phyloP scores from a whole-genome alignment of 2,329 filamentous ascomycete genomes.

The Zymoseptoria crescenta region DNA sequence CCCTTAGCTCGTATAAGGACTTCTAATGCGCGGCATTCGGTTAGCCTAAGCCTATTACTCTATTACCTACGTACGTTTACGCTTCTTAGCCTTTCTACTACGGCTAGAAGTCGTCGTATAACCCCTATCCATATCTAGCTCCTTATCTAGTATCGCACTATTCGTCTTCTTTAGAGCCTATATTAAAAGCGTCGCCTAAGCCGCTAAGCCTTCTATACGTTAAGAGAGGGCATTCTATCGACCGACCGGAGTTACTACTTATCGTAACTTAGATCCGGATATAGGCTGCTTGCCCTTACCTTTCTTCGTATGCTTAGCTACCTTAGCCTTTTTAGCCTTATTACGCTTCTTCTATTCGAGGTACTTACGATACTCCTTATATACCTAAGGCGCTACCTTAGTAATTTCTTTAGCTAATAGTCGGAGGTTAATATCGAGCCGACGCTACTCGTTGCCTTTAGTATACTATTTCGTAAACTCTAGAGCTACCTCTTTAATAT shows the following conservation, averaged over 20 bases:
- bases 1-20: not conserved
- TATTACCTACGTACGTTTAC: not conserved
- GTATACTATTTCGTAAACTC: not conserved
- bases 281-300: not conserved
- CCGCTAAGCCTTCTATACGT: too few species aligned
- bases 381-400: not conserved
- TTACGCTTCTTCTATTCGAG: not conserved
- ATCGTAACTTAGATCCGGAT: too few species aligned
- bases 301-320: not conserved
- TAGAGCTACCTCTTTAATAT: not conserved
- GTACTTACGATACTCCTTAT: not conserved
- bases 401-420: not conserved
- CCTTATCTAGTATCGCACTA: too few species aligned
- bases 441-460: not conserved
- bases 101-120: too few species aligned
- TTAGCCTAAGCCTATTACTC: not conserved
- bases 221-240: too few species aligned
- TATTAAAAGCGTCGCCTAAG: too few species aligned
- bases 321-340: not conserved
- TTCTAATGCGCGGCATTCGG: not conserved
- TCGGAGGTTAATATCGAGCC: not conserved
- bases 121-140: too few species aligned
- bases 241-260: too few species aligned
- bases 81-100: too few species aligned
- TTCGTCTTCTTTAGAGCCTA: too few species aligned